These are phyloP conservation scores for Daldinia grandis DNA, from an alignment of 495 filamentous ascomycete genomes.

Conservation along the genomic window DNA sequence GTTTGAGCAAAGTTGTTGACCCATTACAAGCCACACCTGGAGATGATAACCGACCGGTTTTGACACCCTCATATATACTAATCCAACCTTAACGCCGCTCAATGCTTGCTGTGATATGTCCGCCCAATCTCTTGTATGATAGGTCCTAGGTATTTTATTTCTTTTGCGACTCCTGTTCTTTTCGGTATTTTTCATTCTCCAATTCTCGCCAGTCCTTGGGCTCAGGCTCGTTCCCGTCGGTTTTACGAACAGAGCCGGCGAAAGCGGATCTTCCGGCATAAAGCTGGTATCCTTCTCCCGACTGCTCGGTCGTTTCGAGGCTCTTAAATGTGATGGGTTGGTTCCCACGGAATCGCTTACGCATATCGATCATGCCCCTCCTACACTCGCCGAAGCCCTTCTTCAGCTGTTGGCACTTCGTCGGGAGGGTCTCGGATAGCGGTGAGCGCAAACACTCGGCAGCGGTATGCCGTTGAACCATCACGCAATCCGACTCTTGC, in stretches of 20 bases:
- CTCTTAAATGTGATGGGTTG: constrained; percentile 72
- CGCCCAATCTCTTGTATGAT: neutral
- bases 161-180: constrained; percentile 43
- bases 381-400: constrained; percentile 95
- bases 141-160: constrained; percentile 17
- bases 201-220: constrained; percentile 63
- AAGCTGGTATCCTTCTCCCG: constrained; percentile 67
- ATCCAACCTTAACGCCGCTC: constrained; percentile 34
- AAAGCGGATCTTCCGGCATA: constrained; percentile 84
- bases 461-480: constrained; percentile 85
- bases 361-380: constrained; percentile 96
- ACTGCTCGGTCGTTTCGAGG: constrained; percentile 67
- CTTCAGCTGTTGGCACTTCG: constrained; percentile 89
- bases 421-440: constrained; percentile 77
- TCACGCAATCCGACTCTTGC: constrained; percentile 92
- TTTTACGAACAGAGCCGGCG: constrained; percentile 58
- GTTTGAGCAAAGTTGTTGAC: constrained; percentile 23
- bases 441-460: constrained; percentile 88
- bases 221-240: constrained; percentile 60
- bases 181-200: constrained; percentile 63
- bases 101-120: constrained; percentile 31
- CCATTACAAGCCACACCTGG: neutral
- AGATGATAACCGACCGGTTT: constrained; percentile 1
- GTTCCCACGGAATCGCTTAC: constrained; percentile 98
- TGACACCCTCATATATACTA: constrained; percentile 14